phyloP scores from a whole-genome alignment of 805 yeast genomes.

The Kuraishia ogatae region DNA sequence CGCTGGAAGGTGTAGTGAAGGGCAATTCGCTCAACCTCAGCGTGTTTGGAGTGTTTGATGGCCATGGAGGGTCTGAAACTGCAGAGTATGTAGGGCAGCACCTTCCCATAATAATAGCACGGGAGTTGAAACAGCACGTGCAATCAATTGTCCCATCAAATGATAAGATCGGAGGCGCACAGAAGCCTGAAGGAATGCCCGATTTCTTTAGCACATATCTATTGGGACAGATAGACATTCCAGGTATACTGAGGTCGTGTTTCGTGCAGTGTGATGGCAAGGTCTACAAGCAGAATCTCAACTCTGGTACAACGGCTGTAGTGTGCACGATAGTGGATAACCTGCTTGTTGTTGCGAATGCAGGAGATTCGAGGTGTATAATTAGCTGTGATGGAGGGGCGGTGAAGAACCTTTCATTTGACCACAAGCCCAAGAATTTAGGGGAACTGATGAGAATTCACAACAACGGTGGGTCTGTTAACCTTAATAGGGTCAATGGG shows the following conservation, averaged over 20 bases:
- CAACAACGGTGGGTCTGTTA: constrained; percentile 52
- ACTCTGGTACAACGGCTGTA: constrained; percentile 47
- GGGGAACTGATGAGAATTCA: constrained; percentile 52
- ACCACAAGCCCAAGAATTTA: constrained; percentile 52
- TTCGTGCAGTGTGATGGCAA: constrained; percentile 37
- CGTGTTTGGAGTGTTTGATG: constrained; percentile 71
- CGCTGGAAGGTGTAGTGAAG: not conserved
- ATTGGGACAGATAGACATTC: constrained; percentile 16
- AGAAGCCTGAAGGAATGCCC: not conserved
- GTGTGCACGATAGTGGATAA: constrained; percentile 35
- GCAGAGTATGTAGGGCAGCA: constrained; percentile 42
- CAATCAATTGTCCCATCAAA: constrained; percentile 10
- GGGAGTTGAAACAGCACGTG: constrained; percentile 4
- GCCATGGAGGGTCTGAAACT: constrained; percentile 68
- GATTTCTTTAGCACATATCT: constrained; percentile 6
- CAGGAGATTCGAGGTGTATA: constrained; percentile 72
- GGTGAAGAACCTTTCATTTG: constrained; percentile 56
- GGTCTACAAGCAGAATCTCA: constrained; percentile 28
- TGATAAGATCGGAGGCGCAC: constrained; percentile 3
- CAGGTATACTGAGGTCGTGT: constrained; percentile 27
- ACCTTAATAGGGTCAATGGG: constrained; percentile 53
- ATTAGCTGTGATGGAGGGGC: constrained; percentile 39
- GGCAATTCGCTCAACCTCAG: constrained; percentile 14
- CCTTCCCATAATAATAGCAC: constrained; percentile 29
- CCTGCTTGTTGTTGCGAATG: constrained; percentile 48